Evolutionary conservation across 225 moss, liverwort and hornwort species (phyloP).

Genomic region (Takakia lepidozioides): DNA sequence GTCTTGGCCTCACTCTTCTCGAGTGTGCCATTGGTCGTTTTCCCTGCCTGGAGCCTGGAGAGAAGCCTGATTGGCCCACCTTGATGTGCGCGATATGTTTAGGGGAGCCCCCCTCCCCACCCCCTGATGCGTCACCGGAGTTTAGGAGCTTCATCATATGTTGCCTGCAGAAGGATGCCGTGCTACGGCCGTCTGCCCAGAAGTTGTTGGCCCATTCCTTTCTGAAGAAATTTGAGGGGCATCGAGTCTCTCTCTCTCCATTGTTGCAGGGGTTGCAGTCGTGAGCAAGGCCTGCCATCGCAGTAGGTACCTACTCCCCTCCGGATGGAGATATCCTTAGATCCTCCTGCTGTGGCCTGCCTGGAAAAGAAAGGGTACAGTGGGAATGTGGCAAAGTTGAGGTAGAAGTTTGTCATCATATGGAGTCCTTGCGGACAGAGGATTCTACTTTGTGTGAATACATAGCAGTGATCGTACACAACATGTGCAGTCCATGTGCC

Average conservation of each 20-base stretch:
- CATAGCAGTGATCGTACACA: no score
- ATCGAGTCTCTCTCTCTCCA: slow-evolving; percentile 49
- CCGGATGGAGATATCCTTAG: no score
- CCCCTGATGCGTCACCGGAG: slow-evolving; percentile 69
- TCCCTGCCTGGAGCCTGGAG: slow-evolving; percentile 81
- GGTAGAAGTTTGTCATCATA: no score
- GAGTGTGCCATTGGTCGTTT: slow-evolving; percentile 90
- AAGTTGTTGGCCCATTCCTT: slow-evolving; percentile 65
- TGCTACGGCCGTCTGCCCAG: slow-evolving; percentile 66
- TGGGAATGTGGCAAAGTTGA: no score
- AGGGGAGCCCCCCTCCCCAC: slow-evolving; percentile 78
- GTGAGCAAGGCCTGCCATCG: no score
- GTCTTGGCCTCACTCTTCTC: slow-evolving; percentile 78
- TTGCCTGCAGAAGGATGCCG: slow-evolving; percentile 82
- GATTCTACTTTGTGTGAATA: no score
- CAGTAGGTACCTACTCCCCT: no score
- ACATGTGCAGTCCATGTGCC: no score
- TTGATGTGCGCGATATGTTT: slow-evolving; percentile 87
- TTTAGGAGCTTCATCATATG: slow-evolving; percentile 70
- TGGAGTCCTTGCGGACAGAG: no score
- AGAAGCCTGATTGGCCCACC: slow-evolving; percentile 87
- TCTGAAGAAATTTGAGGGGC: slow-evolving; percentile 60
- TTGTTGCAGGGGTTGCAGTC: slow-evolving; percentile 45
- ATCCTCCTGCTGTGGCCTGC: no score
- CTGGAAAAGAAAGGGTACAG: no score